Evolutionary conservation across 2,329 filamentous ascomycete genomes (phyloP), one percentile per base, ranked within the genome.

Genomic region (Diaporthe capsici): DNA sequence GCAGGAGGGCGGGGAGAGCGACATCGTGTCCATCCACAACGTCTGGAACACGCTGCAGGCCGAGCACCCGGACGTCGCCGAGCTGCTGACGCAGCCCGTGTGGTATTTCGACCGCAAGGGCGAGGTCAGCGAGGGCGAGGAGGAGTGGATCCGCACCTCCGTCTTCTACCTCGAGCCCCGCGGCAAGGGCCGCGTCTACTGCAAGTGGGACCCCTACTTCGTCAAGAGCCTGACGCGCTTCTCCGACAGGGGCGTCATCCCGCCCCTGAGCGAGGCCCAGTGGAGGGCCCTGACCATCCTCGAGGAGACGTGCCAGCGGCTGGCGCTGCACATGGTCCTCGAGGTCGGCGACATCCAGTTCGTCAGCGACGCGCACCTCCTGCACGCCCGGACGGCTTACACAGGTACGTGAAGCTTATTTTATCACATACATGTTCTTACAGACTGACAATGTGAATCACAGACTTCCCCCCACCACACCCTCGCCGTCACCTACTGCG

Each of bases 81-180:
- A 94, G 82, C 88, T 92, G 8, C 87, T 98, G 72, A 93, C 94
- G 1, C 86, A 92, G 82, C 95, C 95, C 0, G 91, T 95, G 78
- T 98, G 95, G 95, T 97, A 97, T 86, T 96, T 97, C 83, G 95
- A 98, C 84, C 93, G 95, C 73, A 98, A 98, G 86, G 95, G 95
- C 15, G 95, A 98, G 86, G 91, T 90, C 1, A 94, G 92, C 31
- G 85, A 88, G 20, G 95, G 94, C 17, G 89, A 97, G 84, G 91
- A 96, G 73, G 92, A 92, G 75, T 97, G 92, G 85, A 94, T 95
- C 80, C 88, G 89, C 58, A 91, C 93, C 44, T 89, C 90, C 17
- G 91, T 98, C 25, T 91, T 97, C 79, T 97, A 95, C 83, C 86
- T 95, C 5, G 95, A 97, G 86, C 91, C 90, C 7, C 90, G 89